phyloP scores from a whole-genome alignment of 2,329 filamentous ascomycete genomes.

The Trichoderma atrobrunneum region DNA sequence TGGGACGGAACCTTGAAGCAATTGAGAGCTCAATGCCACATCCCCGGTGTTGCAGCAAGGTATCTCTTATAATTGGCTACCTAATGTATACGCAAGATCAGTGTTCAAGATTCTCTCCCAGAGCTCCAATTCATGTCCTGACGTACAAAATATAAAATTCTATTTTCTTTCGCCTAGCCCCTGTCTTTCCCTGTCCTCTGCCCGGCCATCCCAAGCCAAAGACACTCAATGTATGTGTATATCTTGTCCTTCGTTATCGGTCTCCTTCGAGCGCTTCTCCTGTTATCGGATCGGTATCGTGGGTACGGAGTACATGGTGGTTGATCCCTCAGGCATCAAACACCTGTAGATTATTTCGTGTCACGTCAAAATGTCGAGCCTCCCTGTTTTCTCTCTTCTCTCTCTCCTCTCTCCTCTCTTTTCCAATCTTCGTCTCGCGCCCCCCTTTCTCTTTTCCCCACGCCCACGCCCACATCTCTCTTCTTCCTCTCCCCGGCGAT shows the following conservation, averaged over 20 bases:
- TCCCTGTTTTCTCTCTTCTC: conserved; percentile 4
- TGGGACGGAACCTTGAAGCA: neutral
- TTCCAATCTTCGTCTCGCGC: neutral
- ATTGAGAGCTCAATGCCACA: neutral
- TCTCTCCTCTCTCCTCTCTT: neutral
- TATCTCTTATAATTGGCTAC: neutral
- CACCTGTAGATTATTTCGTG: neutral
- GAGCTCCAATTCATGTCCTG: neutral
- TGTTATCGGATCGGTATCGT: neutral
- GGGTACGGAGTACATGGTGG: neutral
- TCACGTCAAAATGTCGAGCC: neutral
- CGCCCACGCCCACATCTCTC: conserved; percentile 17
- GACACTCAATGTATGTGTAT: neutral
- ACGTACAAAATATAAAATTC: neutral
- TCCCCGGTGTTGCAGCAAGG: neutral
- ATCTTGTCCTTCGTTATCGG: neutral
- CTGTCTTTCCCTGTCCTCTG: neutral
- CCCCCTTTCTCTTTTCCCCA: neutral
- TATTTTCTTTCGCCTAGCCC: neutral
- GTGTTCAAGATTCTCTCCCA: neutral
- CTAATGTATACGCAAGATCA: neutral
- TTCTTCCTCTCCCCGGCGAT: neutral
- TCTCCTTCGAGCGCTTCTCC: neutral
- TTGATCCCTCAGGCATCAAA: neutral
- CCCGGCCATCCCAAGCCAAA: neutral